Evolutionary conservation across 2,329 filamentous ascomycete species (phyloP).

Genomic region (Diaporthe citriasiana): DNA sequence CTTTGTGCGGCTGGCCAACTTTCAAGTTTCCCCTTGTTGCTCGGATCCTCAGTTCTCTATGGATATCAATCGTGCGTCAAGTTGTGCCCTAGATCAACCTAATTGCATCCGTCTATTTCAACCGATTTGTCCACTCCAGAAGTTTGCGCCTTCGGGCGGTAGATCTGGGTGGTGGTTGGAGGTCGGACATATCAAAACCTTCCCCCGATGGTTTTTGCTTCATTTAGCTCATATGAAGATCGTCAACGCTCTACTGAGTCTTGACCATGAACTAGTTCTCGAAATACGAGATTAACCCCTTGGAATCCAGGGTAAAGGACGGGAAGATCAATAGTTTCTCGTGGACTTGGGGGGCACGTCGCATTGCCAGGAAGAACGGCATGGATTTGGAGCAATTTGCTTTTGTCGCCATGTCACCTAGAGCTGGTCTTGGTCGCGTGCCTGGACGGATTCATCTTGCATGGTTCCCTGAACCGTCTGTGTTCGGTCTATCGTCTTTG

Average conservation of each 20-base stretch:
- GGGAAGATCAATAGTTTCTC: slow-evolving; percentile 4
- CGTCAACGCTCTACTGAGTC: slow-evolving; percentile 15
- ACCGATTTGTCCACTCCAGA: slow-evolving; percentile 59
- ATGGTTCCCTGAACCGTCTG: slow-evolving; percentile 1
- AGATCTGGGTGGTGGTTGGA: slow-evolving; percentile 53
- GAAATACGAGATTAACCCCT: background rate
- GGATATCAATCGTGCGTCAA: slow-evolving; percentile 73
- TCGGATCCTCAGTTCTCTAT: slow-evolving; percentile 71
- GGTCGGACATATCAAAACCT: slow-evolving; percentile 58
- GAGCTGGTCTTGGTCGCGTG: background rate
- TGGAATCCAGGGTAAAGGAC: background rate
- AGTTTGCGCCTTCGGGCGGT: slow-evolving; percentile 59
- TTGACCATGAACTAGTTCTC: background rate
- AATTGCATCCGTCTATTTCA: slow-evolving; percentile 78
- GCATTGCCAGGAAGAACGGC: slow-evolving; percentile 15
- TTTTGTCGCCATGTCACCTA: slow-evolving; percentile 15
- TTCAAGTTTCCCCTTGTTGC: slow-evolving; percentile 82
- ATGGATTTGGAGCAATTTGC: slow-evolving; percentile 5
- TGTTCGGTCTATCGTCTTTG: slow-evolving; percentile 18
- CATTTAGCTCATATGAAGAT: slow-evolving; percentile 1
- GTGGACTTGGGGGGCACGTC: background rate
- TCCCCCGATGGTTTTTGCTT: slow-evolving; percentile 2
- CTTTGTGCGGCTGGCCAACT: slow-evolving; percentile 87
- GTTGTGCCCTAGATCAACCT: slow-evolving; percentile 82
- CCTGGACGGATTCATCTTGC: background rate